These are phyloP conservation scores for Exophiala spinifera DNA, from an alignment of 2,329 filamentous ascomycete species.

Conservation along the genomic window DNA sequence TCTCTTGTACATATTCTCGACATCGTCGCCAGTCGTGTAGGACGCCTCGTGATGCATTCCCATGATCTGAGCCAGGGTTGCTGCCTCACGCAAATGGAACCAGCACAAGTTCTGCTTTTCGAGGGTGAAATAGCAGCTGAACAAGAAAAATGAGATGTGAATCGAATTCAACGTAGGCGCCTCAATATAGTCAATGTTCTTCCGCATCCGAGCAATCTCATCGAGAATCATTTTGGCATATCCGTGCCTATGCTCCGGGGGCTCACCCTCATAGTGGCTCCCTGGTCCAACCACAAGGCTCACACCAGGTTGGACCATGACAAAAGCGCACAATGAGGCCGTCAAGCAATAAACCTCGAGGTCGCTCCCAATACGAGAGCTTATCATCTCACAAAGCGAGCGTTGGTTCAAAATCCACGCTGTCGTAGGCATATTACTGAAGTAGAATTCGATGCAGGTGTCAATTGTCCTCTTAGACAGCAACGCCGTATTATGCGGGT, in stretches of 20 bases:
- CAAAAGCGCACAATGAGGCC: constrained; percentile 42
- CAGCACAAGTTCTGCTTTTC: constrained; percentile 74
- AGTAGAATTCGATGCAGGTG: constrained; percentile 66
- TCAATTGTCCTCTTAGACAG: constrained; percentile 62
- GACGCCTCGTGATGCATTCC: constrained; percentile 44
- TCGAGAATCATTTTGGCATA: constrained; percentile 66
- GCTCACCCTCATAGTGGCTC: constrained; percentile 55
- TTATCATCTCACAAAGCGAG: constrained; percentile 35
- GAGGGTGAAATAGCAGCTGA: constrained; percentile 67
- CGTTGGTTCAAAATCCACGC: constrained; percentile 42
- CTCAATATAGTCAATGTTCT: constrained; percentile 41
- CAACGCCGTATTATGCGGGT: constrained; percentile 58
- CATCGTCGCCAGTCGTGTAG: constrained; percentile 57
- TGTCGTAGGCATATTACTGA: constrained; percentile 54
- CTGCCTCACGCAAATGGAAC: constrained; percentile 75
- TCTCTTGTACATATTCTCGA: constrained; percentile 62
- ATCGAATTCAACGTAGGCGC: constrained; percentile 39
- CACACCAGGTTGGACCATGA: constrained; percentile 44
- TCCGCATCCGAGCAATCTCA: constrained; percentile 53
- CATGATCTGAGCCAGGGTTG: constrained; percentile 57
- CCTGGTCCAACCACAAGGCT: constrained; percentile 51
- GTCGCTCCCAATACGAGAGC: constrained; percentile 33
- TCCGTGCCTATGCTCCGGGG: constrained; percentile 57
- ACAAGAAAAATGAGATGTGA: constrained; percentile 76
- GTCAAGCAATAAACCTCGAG: constrained; percentile 46